Evolutionary conservation across 768 basidiomycete species (phyloP), one percentile per base, ranked within the genome.

Genomic region (Tylopilus cervinicoccineus): DNA sequence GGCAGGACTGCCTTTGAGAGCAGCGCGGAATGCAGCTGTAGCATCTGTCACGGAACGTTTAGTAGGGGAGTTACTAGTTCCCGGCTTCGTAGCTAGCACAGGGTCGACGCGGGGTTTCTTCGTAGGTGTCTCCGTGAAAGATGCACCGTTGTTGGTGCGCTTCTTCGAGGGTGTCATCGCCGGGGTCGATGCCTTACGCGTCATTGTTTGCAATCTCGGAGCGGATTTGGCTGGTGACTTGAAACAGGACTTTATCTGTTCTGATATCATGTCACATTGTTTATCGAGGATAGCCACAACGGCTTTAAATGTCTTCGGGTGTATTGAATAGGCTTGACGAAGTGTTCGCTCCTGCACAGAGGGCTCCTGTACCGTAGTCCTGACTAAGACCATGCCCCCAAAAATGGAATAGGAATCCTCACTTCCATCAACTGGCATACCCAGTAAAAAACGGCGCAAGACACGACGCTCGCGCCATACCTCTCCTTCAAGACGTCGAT

Each of bases 391-490:
- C 3, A 26, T 3, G 1, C 6, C 8, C 12, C 20, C 38, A 4
- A 20, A 32, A 2, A 16, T 6, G 23, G 4, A 20, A 5, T n/a
- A 27, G 9, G 1, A 10, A 40, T 0, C 10, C 43, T 38, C 34
- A 77, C 77, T 58, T 71, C 70, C 27, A 70, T 59, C 31, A 68
- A 38, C 33, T 68, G 68, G 41, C 66, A 75, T 3, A 72, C 66
- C 78, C 77, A 80, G 44, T 67, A 72, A 56, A 76, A 80, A 4
- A 78, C 57, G 4, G 69, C 70, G 38, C 69, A 72, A 33, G 57
- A 66, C 20, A 73, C 60, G 14, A 60, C 49, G 29, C 47, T 43
- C 0, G 39, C 33, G 17, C 62, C 54, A n/a, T 67, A 45, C 22
- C 43, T 52, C 11, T 56, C 45, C 43, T 46, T 61, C 10, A 67